Base-by-base conservation (phyloP, 495 filamentous ascomycete species). In the Aspergillus olivimuriae region DNA sequence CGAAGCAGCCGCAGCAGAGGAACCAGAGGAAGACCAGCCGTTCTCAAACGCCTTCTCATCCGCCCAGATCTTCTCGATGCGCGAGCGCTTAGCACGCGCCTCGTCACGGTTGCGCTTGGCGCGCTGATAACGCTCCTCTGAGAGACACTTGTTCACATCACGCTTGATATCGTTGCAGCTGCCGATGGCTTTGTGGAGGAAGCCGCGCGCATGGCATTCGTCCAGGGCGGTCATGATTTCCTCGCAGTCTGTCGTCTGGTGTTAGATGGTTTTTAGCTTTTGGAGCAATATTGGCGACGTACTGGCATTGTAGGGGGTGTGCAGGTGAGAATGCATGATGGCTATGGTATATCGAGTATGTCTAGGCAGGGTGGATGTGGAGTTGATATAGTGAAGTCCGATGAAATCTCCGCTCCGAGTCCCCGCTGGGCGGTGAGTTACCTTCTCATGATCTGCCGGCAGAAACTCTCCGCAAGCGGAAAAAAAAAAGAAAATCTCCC, bases 291-390 rank as follows among this genome's bases (percentile, higher is more conserved):
- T n/a, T n/a, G n/a, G n/a, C n/a, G 22, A 68, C 70, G 20, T 76
- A 95, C 92, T 89, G 61, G 68, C 69, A 51, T 94, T 95, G 55
- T 94, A 79, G 50, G 89, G 85, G 18, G 87, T 95, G 55, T 97
- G 89, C 3, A 98, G 68, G 66, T 94, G 90, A 18, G 92, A 92
- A 86, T 98, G 92, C 92, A 98, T 98, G 3, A 20, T 3, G 11
- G 23, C 12, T 22, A 20, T 20, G 20, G 36, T 12, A 23, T 22
- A n/a, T n/a, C n/a, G n/a, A n/a, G n/a, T n/a, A n/a, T n/a, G n/a
- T n/a, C n/a, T n/a, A n/a, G n/a, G n/a, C n/a, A n/a, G n/a, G n/a
- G n/a, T n/a, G n/a, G n/a, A n/a, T 22, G 16, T 39, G 7, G 22
- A 28, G 7, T 30, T 3, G 39, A 19, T 19, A 28, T 26, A 17